Evolutionary conservation across 306 rosid genomes (phyloP), one percentile per base, ranked within the genome.

Genomic region (Lathyrus oleraceus): DNA sequence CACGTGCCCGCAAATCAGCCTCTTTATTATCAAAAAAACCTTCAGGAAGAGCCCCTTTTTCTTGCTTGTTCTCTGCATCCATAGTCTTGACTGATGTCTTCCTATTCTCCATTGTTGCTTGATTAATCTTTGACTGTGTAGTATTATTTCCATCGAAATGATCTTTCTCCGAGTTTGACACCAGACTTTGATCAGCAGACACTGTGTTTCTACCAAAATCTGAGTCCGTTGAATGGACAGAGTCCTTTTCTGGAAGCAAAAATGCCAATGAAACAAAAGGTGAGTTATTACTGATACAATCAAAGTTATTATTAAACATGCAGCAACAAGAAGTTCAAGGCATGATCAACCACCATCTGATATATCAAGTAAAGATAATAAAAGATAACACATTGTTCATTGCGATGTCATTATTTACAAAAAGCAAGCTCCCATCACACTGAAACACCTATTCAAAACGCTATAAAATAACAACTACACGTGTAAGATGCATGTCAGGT

Each of bases 1-100:
- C 99, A 42, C 94, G 87, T 40, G 97, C 99, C 49, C 81, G 88
- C 78, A 91, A 71, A 75, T 94, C 99, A 40, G 97, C 99, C 32
- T 94, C 99, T 85, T 94, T 94, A 74, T 87, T 88, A 74, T 94
- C 99, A 83, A 91, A 94, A 82, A 94, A 94, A 61, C 99, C 99
- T 81, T 88, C 99, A 36, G 99, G 99, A 65, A 94, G 84, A 84
- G 83, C 85, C 45, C 92, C 95, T 74, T 81, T 84, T 23, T 40
- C 83, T 83, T 85, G 96, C 76, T 82, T 84, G 71, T 15, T 72
- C 72, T 88, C 96, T 25, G 86, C 65, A 79, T 73, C 89, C 73
- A 72, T 27, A 75, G 65, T 51, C 71, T 70, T 54, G 43, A 56
- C 57, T 35, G 90, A 59, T 65, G 74, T 61, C 73, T 79, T 81